phyloP scores from a whole-genome alignment of 257 asterid genomes.

The Solanum clarkiae region DNA sequence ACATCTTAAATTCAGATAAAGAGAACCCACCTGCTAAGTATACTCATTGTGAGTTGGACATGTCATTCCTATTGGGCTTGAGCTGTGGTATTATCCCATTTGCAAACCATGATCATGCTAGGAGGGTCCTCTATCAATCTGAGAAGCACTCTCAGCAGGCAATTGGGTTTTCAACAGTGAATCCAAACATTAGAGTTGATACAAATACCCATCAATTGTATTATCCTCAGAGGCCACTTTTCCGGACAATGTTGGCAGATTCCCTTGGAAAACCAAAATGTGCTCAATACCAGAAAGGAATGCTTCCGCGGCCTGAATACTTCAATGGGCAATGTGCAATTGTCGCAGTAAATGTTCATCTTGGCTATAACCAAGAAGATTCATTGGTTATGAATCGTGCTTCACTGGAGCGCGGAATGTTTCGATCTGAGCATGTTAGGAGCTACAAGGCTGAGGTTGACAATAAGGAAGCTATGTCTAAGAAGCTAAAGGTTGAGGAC shows the following conservation, averaged over 20 bases:
- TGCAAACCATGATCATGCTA: constrained; percentile 85
- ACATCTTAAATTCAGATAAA: constrained; percentile 39
- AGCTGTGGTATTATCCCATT: constrained; percentile 88
- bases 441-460: constrained; percentile 85
- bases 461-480: constrained; percentile 32
- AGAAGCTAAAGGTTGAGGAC: constrained; percentile 45
- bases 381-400: constrained; percentile 95
- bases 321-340: constrained; percentile 89
- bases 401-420: constrained; percentile 93
- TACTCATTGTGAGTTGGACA: constrained; percentile 78
- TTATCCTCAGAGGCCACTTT: constrained; percentile 87
- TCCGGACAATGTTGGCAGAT: constrained; percentile 64
- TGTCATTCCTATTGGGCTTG: constrained; percentile 66
- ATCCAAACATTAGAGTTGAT: constrained; percentile 58
- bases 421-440: constrained; percentile 75
- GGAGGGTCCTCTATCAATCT: constrained; percentile 81
- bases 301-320: constrained; percentile 72
- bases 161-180: constrained; percentile 70
- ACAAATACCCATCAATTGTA: constrained; percentile 73
- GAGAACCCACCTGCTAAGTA: constrained; percentile 58
- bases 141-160: constrained; percentile 99
- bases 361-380: constrained; percentile 94
- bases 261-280: constrained; percentile 61
- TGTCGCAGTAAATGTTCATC: constrained; percentile 88
- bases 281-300: constrained; percentile 36